Conservation (phyloP, 495 filamentous ascomycete genomes). For the Evansstolkia leycettana region DNA sequence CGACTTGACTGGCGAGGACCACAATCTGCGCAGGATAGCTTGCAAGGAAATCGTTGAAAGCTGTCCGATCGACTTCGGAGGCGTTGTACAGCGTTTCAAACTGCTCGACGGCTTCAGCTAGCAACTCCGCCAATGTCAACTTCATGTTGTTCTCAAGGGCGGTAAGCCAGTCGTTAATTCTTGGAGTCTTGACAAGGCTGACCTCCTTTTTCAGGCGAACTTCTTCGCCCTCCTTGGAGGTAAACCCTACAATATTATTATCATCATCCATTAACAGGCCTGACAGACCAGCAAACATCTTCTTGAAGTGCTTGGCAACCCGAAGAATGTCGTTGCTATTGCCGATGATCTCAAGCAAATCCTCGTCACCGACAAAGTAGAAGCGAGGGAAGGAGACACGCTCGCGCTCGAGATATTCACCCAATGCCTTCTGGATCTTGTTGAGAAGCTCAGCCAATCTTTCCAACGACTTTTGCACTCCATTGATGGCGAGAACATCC, state of each 20-base stretch:
- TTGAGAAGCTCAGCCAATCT: conserved; percentile 88
- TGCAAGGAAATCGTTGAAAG: conserved; percentile 64
- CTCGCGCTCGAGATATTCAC: conserved; percentile 97
- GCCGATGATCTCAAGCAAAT: conserved; percentile 97
- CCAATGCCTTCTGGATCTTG: conserved; percentile 98
- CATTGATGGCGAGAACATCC: conserved; percentile 88
- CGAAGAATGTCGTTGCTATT: conserved; percentile 95
- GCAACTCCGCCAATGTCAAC: conserved; percentile 75
- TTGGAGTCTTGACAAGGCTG: conserved; percentile 80
- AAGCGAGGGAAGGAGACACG: conserved; percentile 94
- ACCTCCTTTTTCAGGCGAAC: conserved; percentile 80
- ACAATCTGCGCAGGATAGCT: conserved; percentile 88
- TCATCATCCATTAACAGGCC: conserved; percentile 88
- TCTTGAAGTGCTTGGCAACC: conserved; percentile 95
- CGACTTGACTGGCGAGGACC: conserved; percentile 86
- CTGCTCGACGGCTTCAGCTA: conserved; percentile 72
- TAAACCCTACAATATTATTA: conserved; percentile 76
- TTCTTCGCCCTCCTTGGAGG: conserved; percentile 89
- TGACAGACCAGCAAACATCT: conserved; percentile 96
- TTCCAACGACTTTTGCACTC: conserved; percentile 90
- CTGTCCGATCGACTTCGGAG: conserved; percentile 48
- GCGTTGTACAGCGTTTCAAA: conserved; percentile 55
- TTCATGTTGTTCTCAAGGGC: conserved; percentile 92
- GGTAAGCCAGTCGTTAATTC: conserved; percentile 96
- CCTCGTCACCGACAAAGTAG: conserved; percentile 98